phyloP scores from a whole-genome alignment of 139 green algal genomes.

The Chlorella sorokiniana region DNA sequence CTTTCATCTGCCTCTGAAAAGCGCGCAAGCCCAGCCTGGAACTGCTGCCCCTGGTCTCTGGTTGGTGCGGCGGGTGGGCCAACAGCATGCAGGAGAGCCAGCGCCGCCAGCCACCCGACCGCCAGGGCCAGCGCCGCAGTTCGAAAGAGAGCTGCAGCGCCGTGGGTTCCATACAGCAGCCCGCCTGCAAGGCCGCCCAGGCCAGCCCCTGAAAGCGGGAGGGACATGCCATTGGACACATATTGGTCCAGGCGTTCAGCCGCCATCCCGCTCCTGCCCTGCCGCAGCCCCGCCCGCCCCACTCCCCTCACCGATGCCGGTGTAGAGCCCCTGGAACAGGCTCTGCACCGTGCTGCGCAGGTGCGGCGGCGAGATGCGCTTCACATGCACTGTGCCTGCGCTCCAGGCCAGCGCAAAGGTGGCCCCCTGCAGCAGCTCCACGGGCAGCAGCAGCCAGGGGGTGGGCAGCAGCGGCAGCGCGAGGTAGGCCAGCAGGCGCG shows the following conservation, averaged over 20 bases:
- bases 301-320: conserved; percentile 14
- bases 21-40: too few species aligned
- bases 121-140: conserved; percentile 2
- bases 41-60: too few species aligned
- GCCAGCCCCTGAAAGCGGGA: neutral
- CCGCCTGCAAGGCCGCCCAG: conserved; percentile 34
- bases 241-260: neutral
- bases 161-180: conserved; percentile 30
- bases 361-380: conserved; percentile 28
- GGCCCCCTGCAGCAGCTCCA: conserved; percentile 51
- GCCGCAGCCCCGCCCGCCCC: neutral
- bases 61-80: neutral
- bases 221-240: neutral
- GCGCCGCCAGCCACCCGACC: neutral
- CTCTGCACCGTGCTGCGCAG: conserved; percentile 32
- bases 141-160: conserved; percentile 17
- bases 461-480: conserved; percentile 20
- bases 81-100: neutral
- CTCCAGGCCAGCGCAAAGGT: conserved; percentile 52
- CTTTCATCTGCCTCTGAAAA: too few species aligned
- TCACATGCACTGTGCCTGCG: conserved; percentile 39
- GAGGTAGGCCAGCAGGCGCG: conserved; percentile 29
- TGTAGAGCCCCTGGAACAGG: conserved; percentile 34
- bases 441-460: conserved; percentile 47
- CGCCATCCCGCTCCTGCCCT: neutral